Base-by-base conservation (phyloP, 305 asterid genomes). In the Fraxinus sp. region DNA sequence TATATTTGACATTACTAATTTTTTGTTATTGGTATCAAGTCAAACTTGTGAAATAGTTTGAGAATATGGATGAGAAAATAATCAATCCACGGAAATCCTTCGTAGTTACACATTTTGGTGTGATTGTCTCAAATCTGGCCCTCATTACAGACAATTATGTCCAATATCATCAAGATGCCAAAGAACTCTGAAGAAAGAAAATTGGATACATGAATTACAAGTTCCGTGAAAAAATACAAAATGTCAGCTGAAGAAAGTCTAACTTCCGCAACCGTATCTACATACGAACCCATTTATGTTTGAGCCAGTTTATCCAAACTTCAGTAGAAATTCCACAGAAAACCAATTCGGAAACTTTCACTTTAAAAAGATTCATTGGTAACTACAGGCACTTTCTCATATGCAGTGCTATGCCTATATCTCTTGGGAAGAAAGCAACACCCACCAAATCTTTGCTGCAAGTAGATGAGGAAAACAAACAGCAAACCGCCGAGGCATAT, bases 381-480 rank as follows among this genome's bases (percentile, higher is more conserved):
- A 80, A 82, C 91, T 79, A 86, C 92, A n/a, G 97, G 93, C 28
- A 93, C 91, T 87, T 90, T 93, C 86, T 93, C 97, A 82, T 95
- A 95, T 0, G 85, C 22, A 13, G 88, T 82, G 68, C 80, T 84
- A 77, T 78, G 90, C 86, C 91, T 76, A 71, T 79, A 89, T 88
- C 64, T n/a, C 64, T 55, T 55, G 2, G 97, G 98, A 35, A 93
- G 85, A 87, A 92, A 81, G 80, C 90, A 92, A 22, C 87, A 89
- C 37, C 98, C 97, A 7, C 99, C 98, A 85, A 88, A 92, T 46
- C 87, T 71, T 83, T 95, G 99, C 93, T 95, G 99, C 97, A 93
- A 86, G 89, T 85, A 93, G 80, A 92, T 75, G 39, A 95, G 77
- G 72, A 79, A 41, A 33, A 80, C 91, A 66, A 94, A 88, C 2